Conservation (phyloP, 1,139 yeast genomes). For the Lodderomyces margitis region DNA sequence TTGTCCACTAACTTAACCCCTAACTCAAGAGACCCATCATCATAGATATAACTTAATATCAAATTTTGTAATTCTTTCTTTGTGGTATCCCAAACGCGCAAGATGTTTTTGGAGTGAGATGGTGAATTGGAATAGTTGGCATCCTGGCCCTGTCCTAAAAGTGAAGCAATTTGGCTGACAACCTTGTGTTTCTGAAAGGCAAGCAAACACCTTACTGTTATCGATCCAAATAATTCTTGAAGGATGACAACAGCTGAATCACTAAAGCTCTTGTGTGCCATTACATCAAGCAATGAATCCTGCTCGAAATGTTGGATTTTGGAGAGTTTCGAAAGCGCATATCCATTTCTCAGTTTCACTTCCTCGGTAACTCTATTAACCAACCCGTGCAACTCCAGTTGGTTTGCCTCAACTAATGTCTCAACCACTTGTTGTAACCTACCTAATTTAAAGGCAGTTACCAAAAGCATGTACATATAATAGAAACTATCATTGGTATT, state of each 20-base stretch:
- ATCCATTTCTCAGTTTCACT: constrained; percentile 47
- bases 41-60: constrained; percentile 54
- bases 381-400: constrained; percentile 46
- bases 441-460: constrained; percentile 60
- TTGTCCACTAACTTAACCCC: constrained; percentile 5
- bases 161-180: constrained; percentile 52
- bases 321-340: constrained; percentile 30
- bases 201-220: constrained; percentile 60
- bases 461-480: constrained; percentile 55
- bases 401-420: constrained; percentile 45
- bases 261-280: constrained; percentile 30
- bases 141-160: constrained; percentile 14
- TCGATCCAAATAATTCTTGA: constrained; percentile 67
- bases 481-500: constrained; percentile 48
- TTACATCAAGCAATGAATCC: constrained; percentile 20
- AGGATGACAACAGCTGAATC: constrained; percentile 59
- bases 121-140: constrained; percentile 10
- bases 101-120: constrained; percentile 11
- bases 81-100: constrained; percentile 56
- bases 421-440: constrained; percentile 62
- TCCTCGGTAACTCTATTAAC: constrained; percentile 66
- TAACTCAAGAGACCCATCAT: constrained; percentile 11
- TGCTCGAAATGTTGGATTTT: constrained; percentile 32
- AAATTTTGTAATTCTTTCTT: constrained; percentile 58
- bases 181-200: constrained; percentile 72